Evolutionary conservation across 192 early-diverging fungal species (phyloP).

Genomic region (Irineochytrium annulatum): DNA sequence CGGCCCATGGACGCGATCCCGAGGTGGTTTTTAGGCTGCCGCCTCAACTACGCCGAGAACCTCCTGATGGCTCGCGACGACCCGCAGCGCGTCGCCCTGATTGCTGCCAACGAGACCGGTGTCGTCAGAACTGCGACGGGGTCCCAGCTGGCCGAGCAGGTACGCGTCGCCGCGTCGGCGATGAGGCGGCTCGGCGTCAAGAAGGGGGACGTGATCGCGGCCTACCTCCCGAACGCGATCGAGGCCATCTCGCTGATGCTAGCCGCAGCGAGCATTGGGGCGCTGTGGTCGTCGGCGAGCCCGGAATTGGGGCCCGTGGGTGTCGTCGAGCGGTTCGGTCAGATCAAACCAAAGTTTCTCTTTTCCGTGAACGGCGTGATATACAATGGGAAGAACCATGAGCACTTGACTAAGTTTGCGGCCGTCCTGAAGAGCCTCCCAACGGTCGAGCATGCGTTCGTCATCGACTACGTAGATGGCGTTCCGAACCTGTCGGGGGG

Average conservation of each 20-base stretch:
- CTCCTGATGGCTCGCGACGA: conserved; percentile 33
- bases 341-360: conserved; percentile 87
- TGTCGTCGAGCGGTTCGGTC: conserved; percentile 88
- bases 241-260: conserved; percentile 80
- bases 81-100: conserved; percentile 30
- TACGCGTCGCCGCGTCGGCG: conserved; percentile 67
- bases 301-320: conserved; percentile 91
- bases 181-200: conserved; percentile 67
- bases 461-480: conserved; percentile 69
- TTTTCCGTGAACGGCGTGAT: conserved; percentile 88
- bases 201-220: conserved; percentile 80
- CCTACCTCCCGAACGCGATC: conserved; percentile 81
- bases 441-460: conserved; percentile 68
- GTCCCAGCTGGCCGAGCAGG: conserved; percentile 65
- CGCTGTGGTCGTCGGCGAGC: conserved; percentile 90
- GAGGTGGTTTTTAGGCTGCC: conserved; percentile 79
- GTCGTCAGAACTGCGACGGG: conserved; percentile 50
- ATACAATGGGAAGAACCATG: conserved; percentile 85
- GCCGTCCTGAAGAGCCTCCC: conserved; percentile 57
- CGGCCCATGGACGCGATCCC: conserved; percentile 84
- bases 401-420: conserved; percentile 73
- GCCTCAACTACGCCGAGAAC: conserved; percentile 92
- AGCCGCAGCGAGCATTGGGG: conserved; percentile 57
- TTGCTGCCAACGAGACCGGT: conserved; percentile 40
- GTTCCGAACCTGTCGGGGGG: too few species aligned